Conservation (phyloP, 345 rosid genomes). For the Camelina neglecta region DNA sequence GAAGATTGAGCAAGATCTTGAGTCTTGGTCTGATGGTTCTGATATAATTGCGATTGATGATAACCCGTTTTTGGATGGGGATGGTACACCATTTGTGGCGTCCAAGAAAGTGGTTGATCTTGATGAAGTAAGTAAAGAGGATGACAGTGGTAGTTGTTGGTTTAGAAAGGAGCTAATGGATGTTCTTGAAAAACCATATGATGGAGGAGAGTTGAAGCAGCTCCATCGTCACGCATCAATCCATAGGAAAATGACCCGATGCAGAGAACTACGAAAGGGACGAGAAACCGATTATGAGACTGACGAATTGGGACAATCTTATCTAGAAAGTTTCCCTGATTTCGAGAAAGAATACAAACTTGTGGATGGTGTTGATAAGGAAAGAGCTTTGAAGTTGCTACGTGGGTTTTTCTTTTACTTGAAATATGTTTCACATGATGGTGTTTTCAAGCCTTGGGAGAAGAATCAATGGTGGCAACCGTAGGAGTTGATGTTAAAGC, state of each 20-base stretch:
- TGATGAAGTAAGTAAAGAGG: conserved; percentile 21
- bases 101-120: conserved; percentile 38
- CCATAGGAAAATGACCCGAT: conserved; percentile 27
- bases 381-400: conserved; percentile 27
- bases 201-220: conserved; percentile 28
- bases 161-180: conserved; percentile 26
- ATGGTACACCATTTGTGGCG: conserved; percentile 30
- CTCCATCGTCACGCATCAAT: conserved; percentile 26
- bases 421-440: conserved; percentile 30
- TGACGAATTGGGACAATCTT: conserved; percentile 31
- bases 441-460: conserved; percentile 41
- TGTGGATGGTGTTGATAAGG: conserved; percentile 31
- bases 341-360: conserved; percentile 33
- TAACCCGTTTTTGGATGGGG: conserved; percentile 29
- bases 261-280: conserved; percentile 38
- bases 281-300: conserved; percentile 30
- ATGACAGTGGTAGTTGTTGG: neutral
- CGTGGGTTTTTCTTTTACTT: conserved; percentile 46
- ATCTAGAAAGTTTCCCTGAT: conserved; percentile 28
- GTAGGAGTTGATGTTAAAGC: conserved; percentile 5
- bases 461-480: conserved; percentile 17
- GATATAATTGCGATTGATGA: conserved; percentile 34
- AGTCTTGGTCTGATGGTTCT: conserved; percentile 25
- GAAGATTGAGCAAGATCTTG: conserved; percentile 30
- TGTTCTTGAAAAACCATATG: conserved; percentile 24